Evolutionary conservation across 148 eudicot species (phyloP).

Genomic region (Rhododendron griersonianum): DNA sequence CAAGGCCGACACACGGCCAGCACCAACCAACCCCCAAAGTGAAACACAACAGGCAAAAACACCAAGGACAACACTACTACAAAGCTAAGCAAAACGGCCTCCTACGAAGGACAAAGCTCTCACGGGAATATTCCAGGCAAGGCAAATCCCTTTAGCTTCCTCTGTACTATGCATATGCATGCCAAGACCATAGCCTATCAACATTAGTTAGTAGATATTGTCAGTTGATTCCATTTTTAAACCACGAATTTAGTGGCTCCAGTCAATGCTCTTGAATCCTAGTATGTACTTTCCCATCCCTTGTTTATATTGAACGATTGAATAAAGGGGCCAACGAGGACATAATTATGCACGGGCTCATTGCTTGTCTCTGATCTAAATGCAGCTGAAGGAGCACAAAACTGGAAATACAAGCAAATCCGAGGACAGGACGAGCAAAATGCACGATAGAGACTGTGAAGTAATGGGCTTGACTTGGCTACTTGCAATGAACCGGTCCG

Average conservation of each 20-base stretch:
- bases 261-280: not conserved
- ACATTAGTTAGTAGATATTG: no score
- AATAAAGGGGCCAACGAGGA: not conserved
- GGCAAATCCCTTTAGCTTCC: no score
- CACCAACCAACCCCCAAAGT: no score
- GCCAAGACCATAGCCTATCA: no score
- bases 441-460: conserved; percentile 70
- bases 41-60: no score
- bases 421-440: conserved; percentile 51
- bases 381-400: conserved; percentile 51
- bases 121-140: no score
- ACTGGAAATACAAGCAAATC: conserved; percentile 33
- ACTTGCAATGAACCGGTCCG: conserved; percentile 62
- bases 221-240: not conserved
- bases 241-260: not conserved
- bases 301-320: not conserved
- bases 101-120: no score
- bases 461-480: conserved; percentile 97
- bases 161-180: no score
- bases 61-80: no score
- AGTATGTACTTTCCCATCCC: not conserved
- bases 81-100: no score
- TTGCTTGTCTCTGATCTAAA: not conserved
- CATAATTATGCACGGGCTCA: not conserved
- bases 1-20: no score